Conservation (phyloP, 2,329 filamentous ascomycete genomes). For the Graphilbum fragrans region DNA sequence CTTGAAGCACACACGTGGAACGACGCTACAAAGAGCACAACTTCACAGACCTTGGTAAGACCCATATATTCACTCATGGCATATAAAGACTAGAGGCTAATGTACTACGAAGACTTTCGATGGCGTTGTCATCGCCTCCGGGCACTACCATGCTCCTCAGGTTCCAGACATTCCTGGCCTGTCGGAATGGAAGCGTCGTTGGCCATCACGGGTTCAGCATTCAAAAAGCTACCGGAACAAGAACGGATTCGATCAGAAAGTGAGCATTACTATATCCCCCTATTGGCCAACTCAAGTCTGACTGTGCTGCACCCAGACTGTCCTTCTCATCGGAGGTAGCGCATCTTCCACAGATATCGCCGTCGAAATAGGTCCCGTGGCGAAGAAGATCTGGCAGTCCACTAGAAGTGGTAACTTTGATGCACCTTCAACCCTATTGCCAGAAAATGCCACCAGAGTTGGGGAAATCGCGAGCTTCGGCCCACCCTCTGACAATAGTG, state of each 20-base stretch:
- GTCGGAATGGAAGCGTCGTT: conserved; percentile 39
- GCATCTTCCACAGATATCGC: conserved; percentile 30
- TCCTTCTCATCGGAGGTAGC: conserved; percentile 41
- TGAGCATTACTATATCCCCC: too few species aligned
- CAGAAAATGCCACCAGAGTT: conserved; percentile 37
- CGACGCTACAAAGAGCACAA: background rate
- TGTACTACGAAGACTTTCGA: conserved; percentile 34
- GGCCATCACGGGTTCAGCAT: conserved; percentile 43
- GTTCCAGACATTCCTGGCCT: conserved; percentile 50
- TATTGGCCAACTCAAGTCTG: conserved; percentile 15
- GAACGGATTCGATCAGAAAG: background rate
- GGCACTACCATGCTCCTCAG: conserved; percentile 53
- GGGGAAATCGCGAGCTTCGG: conserved; percentile 35
- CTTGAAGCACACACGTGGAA: conserved; percentile 4
- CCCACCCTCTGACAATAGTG: conserved; percentile 5
- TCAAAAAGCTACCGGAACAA: conserved; percentile 63
- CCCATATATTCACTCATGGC: background rate
- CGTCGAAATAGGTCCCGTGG: conserved; percentile 23
- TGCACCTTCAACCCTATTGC: conserved; percentile 38
- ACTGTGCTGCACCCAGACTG: conserved; percentile 20
- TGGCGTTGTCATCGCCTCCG: conserved; percentile 52
- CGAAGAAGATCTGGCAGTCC: conserved; percentile 32
- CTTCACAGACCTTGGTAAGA: background rate
- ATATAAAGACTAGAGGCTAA: too few species aligned
- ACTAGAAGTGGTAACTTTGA: conserved; percentile 51